phyloP scores from a whole-genome alignment of 2,329 filamentous ascomycete species.

The Ophiostoma sp. region DNA sequence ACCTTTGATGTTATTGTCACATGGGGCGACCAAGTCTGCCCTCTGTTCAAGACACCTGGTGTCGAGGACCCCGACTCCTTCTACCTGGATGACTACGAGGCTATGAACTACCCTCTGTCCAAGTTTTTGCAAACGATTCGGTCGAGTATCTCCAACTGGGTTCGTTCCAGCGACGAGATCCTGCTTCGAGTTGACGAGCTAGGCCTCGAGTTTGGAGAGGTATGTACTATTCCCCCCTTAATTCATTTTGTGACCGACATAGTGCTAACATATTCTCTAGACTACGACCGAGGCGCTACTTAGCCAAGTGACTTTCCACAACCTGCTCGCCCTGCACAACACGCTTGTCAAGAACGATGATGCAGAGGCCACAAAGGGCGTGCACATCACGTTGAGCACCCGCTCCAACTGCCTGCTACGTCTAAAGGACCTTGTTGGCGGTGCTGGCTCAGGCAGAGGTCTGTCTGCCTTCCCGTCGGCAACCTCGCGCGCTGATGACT shows the following conservation, averaged over 20 bases:
- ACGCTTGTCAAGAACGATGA: conserved; percentile 31
- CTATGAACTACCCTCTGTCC: conserved; percentile 48
- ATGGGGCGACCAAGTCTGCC: conserved; percentile 38
- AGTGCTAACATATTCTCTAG: conserved; percentile 22
- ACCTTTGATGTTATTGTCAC: conserved; percentile 36
- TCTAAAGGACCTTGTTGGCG: conserved; percentile 30
- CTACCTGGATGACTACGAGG: conserved; percentile 48
- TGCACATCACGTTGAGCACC: conserved; percentile 31
- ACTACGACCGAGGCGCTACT: conserved; percentile 32
- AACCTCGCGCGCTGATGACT: conserved; percentile 19
- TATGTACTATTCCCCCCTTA: conserved; percentile 33
- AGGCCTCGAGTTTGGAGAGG: conserved; percentile 55
- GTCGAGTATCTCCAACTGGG: conserved; percentile 47
- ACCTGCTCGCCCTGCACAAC: conserved; percentile 32
- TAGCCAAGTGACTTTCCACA: conserved; percentile 31
- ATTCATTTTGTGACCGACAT: not conserved
- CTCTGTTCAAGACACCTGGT: conserved; percentile 39
- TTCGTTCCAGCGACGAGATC: conserved; percentile 49
- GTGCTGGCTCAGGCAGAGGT: conserved; percentile 30
- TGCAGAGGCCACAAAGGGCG: conserved; percentile 7
- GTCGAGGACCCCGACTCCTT: conserved; percentile 43
- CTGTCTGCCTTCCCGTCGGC: conserved; percentile 27
- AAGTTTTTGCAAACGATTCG: conserved; percentile 48
- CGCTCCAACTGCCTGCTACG: conserved; percentile 31
- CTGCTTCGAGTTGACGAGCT: conserved; percentile 54